Base-by-base conservation (phyloP, 2,329 filamentous ascomycete genomes). In the Aspergillus puulaauensis region DNA sequence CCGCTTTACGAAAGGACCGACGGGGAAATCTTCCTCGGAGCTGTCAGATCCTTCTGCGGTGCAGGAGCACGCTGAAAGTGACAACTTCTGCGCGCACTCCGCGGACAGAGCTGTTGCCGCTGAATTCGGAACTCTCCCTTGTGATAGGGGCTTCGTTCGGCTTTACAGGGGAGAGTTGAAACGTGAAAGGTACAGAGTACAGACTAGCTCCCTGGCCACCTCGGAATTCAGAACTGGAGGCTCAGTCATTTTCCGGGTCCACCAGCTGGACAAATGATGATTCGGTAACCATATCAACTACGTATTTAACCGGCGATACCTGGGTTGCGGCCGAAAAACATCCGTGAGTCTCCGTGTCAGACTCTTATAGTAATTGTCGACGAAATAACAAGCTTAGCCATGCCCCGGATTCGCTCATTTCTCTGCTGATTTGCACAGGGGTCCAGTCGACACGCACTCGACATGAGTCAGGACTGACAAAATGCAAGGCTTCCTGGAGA, bases 191-290 rank as follows among this genome's bases (percentile, higher is more conserved):
- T 37, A 31, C 48, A 54, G 39, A 50, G 39, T n/a, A 46, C 14
- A n/a, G 21, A 31, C 3, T 11, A 31, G 27, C 27, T 31, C 27
- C 27, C 8, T 31, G 27, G 27, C 9, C 23, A n/a, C 44, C 3
- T 46, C 27, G 27, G 31, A 35, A 35, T 31, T 47, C 24, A 44
- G 40, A 53, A 39, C 27, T 19, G 19, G 31, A 53, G 41, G 41
- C 45, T 58, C 45, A 60, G 49, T 56, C 35, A 43, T 57, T 61
- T 62, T 62, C 58, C 48, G 58, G 58, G 50, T 58, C 57, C 61
- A 54, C 61, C 24, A 15, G 33, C 49, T 58, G 61, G 59, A 60
- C 47, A 56, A 60, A 61, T 31, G 9, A 31, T 31, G 49, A 59
- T 56, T 66, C 60, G 61, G 63, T 54, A 64, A 60, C 17, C 39